Percentiles rank a stretch among this genome's conserved stretches.
These are phyloP conservation scores for Fusarium sublunatum DNA, from an alignment of 2,329 filamentous ascomycete genomes.

Conservation along the genomic window DNA sequence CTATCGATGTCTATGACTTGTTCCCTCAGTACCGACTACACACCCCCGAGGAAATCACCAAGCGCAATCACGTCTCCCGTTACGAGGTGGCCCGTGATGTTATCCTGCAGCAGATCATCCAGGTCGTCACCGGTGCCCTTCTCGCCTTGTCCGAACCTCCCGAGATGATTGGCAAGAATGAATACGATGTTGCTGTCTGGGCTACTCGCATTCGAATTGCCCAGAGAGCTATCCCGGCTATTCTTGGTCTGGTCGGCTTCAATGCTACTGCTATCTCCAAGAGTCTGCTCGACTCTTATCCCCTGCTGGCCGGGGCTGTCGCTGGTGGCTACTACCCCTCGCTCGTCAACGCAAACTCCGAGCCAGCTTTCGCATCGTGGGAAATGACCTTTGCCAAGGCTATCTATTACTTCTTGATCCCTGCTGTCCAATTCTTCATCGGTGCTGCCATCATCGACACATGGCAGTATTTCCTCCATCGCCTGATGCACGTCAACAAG, in stretches of 20 bases:
- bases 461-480: slow-evolving; percentile 98
- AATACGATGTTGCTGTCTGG: slow-evolving; percentile 91
- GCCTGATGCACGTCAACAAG: slow-evolving; percentile 96
- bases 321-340: slow-evolving; percentile 85
- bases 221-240: slow-evolving; percentile 79
- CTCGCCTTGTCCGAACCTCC: slow-evolving; percentile 78
- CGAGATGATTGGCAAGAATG: slow-evolving; percentile 79
- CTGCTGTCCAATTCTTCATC: slow-evolving; percentile 78
- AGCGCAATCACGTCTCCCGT: slow-evolving; percentile 86
- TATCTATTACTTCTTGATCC: slow-evolving; percentile 83
- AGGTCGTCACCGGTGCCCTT: slow-evolving; percentile 76
- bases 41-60: slow-evolving; percentile 89
- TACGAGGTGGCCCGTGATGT: slow-evolving; percentile 92
- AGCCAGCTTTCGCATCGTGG: slow-evolving; percentile 84
- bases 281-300: slow-evolving; percentile 76
- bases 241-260: slow-evolving; percentile 78
- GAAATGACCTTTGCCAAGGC: slow-evolving; percentile 79
- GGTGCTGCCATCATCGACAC: slow-evolving; percentile 86
- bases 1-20: slow-evolving; percentile 84
- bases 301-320: slow-evolving; percentile 78
- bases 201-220: slow-evolving; percentile 82
- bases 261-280: slow-evolving; percentile 80
- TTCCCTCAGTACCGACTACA: slow-evolving; percentile 94
- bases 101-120: slow-evolving; percentile 89
- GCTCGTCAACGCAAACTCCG: slow-evolving; percentile 69